phyloP scores from a whole-genome alignment of 1,139 yeast genomes.

The Yamadazyma epiphylla region DNA sequence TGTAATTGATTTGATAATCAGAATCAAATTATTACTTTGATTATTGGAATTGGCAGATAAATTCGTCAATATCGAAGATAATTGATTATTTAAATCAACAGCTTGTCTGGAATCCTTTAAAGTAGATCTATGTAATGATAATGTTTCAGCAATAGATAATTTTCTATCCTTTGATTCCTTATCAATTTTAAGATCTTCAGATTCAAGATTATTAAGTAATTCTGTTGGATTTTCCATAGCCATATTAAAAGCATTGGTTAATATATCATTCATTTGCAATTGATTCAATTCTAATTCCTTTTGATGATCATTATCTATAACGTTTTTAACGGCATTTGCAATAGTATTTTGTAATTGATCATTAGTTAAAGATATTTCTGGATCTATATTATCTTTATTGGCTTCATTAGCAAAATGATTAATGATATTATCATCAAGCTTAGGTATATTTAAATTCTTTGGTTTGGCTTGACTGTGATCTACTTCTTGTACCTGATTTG shows the following conservation, averaged over 20 bases:
- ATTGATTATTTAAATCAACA: conserved; percentile 22
- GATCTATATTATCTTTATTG: conserved; percentile 15
- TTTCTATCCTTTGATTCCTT: conserved; percentile 17
- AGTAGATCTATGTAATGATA: conserved; percentile 52
- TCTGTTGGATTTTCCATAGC: conserved; percentile 66
- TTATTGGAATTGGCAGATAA: conserved; percentile 21
- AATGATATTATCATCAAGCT: conserved; percentile 34
- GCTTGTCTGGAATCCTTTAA: conserved; percentile 15
- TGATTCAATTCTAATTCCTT: conserved; percentile 48
- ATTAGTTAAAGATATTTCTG: conserved; percentile 2
- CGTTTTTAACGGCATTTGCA: conserved; percentile 23
- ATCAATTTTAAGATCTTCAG: conserved; percentile 19
- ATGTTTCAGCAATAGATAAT: conserved; percentile 61
- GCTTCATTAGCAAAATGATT: conserved; percentile 39
- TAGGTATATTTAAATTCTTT: conserved; percentile 23
- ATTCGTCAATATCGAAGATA: conserved; percentile 19
- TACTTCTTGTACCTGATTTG: conserved; percentile 28
- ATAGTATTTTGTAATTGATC: conserved; percentile 21
- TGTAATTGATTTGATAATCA: conserved; percentile 42
- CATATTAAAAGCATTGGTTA: conserved; percentile 70
- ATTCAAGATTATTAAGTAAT: conserved; percentile 47
- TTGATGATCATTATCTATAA: conserved; percentile 19
- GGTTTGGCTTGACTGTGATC: conserved; percentile 9
- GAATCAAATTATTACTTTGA: conserved; percentile 29
- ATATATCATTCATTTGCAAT: conserved; percentile 58